These are phyloP conservation scores for Capsicum rhomboideum DNA, from an alignment of 257 asterid species.

Conservation along the genomic window DNA sequence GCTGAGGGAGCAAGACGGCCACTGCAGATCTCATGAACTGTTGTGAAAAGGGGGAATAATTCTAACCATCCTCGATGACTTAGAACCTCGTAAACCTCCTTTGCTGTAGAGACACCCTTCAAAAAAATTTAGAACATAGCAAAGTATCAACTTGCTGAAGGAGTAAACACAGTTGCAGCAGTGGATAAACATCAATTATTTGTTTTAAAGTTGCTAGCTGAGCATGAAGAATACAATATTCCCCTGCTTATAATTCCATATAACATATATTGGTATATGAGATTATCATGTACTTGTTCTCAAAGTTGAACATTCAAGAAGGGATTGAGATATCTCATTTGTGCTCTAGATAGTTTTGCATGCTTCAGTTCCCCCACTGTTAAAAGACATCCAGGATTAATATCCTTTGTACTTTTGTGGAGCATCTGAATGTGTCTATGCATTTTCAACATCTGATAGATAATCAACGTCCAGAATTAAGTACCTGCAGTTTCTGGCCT, in stretches of 20 bases:
- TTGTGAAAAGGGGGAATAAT: slow-evolving; percentile 78
- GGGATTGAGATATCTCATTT: background rate
- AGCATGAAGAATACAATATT: background rate
- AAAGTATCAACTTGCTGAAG: background rate
- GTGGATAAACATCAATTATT: background rate
- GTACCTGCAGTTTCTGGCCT: slow-evolving; percentile 90
- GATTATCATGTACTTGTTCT: background rate
- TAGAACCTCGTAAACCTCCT: slow-evolving; percentile 74
- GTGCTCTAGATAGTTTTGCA: background rate
- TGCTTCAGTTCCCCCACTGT: background rate
- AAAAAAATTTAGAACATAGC: background rate
- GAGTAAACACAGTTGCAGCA: background rate
- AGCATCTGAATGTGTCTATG: background rate
- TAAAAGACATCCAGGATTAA: background rate
- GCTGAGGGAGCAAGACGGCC: slow-evolving; percentile 77
- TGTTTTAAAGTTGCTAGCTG: background rate
- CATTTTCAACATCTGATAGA: background rate
- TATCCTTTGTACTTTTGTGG: background rate
- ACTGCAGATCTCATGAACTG: slow-evolving; percentile 79
- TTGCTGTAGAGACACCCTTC: slow-evolving; percentile 90
- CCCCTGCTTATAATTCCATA: background rate
- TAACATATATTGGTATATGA: background rate
- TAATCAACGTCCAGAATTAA: background rate
- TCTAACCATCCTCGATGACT: slow-evolving; percentile 75
- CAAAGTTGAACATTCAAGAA: background rate